Percentiles rank a stretch among this genome's conserved stretches.
Conservation (phyloP, 148 eudicot species). For the Salicornia ramosissima region DNA sequence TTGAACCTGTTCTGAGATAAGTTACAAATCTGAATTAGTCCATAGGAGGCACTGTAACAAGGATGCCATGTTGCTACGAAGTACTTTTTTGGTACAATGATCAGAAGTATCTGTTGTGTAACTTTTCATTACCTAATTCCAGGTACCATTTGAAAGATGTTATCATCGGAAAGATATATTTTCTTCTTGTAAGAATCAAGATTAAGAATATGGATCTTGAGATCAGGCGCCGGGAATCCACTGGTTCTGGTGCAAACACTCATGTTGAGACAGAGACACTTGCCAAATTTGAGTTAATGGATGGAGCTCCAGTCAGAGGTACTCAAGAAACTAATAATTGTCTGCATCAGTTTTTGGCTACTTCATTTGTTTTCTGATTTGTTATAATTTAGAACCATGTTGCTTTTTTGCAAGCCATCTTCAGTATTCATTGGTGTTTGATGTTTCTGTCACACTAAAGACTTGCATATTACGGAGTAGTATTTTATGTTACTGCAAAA, state of each 20-base stretch:
- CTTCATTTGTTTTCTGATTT: neutral
- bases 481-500: no score
- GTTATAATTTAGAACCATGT: neutral
- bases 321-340: constrained; percentile 15
- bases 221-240: constrained; percentile 94
- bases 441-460: no score
- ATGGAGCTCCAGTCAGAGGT: constrained; percentile 99
- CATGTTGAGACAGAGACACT: constrained; percentile 99
- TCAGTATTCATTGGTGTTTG: no score
- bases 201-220: constrained; percentile 97
- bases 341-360: neutral
- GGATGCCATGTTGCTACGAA: no score
- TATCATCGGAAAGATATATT: constrained; percentile 95
- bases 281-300: constrained; percentile 97
- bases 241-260: constrained; percentile 96
- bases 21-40: neutral
- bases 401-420: neutral
- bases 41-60: neutral
- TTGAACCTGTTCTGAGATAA: neutral
- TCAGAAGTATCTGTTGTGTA: neutral
- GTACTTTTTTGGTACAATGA: neutral
- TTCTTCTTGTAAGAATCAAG: constrained; percentile 95
- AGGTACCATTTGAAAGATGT: constrained; percentile 98
- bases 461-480: no score
- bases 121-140: constrained; percentile 19